Evolutionary conservation across 345 rosid genomes (phyloP).

Genomic region (Eucalyptus cloeziana): DNA sequence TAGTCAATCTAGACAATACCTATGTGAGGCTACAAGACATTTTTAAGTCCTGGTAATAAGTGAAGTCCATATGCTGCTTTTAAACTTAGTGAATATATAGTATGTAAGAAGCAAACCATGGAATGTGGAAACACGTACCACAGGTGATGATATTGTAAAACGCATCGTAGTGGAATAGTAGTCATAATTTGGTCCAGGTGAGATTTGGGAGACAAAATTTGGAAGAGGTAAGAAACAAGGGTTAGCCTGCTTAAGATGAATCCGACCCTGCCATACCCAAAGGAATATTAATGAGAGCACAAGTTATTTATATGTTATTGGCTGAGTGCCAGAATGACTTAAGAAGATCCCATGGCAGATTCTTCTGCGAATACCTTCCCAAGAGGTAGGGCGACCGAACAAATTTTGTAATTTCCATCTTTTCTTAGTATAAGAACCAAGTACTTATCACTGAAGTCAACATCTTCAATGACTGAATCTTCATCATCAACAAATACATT

Average conservation of each 20-base stretch:
- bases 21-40: not conserved
- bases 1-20: not conserved
- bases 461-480: conserved; percentile 59
- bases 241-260: conserved; percentile 47
- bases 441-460: conserved; percentile 79
- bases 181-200: conserved; percentile 86
- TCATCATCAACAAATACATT: conserved; percentile 38
- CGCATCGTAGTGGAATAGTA: conserved; percentile 67
- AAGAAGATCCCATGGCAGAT: not conserved
- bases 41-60: not conserved
- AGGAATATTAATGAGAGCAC: not conserved
- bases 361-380: conserved; percentile 31
- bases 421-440: conserved; percentile 51
- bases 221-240: conserved; percentile 85
- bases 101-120: not conserved
- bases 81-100: not conserved
- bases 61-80: not conserved
- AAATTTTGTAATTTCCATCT: conserved; percentile 36
- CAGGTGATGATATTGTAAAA: conserved; percentile 81
- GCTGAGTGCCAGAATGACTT: not conserved
- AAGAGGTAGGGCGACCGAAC: conserved; percentile 72
- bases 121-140: conserved; percentile 37
- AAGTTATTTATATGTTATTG: not conserved
- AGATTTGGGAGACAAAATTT: conserved; percentile 54
- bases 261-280: conserved; percentile 26